These are phyloP conservation scores for Diaporthe humulicola DNA, from an alignment of 2,329 filamentous ascomycete genomes.

Conservation along the genomic window DNA sequence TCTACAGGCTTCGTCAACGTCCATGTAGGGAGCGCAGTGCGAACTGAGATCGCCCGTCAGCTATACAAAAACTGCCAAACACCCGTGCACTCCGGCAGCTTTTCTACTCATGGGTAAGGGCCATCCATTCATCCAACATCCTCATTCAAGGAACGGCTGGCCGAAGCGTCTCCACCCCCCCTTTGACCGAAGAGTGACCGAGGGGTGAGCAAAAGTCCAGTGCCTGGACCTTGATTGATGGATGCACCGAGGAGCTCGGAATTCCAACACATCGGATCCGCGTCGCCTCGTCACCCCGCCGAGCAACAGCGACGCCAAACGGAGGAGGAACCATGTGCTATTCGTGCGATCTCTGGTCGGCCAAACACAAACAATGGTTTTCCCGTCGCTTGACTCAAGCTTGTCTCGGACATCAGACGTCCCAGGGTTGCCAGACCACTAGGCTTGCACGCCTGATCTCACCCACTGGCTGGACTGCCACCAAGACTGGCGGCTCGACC, in stretches of 20 bases:
- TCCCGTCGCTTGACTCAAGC: constrained; percentile 34
- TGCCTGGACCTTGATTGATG: constrained; percentile 10
- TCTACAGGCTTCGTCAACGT: constrained; percentile 2
- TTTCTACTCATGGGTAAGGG: constrained; percentile 18
- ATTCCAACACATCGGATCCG: constrained; percentile 25
- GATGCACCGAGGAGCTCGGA: constrained; percentile 17
- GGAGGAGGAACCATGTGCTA: background rate
- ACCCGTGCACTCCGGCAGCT: constrained; percentile 1
- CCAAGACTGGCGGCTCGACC: background rate
- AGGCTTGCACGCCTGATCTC: constrained; percentile 9
- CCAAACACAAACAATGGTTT: constrained; percentile 23
- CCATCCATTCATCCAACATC: constrained; percentile 15
- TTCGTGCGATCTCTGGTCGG: constrained; percentile 28
- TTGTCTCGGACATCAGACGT: constrained; percentile 38
- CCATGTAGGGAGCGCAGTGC: constrained; percentile 5
- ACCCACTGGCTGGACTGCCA: background rate
- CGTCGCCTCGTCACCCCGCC: constrained; percentile 11
- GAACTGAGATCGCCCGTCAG: constrained; percentile 22
- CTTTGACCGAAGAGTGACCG: constrained; percentile 19
- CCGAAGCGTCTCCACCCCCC: constrained; percentile 7
- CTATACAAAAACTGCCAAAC: constrained; percentile 19
- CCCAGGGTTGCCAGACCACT: constrained; percentile 35
- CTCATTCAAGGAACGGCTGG: constrained; percentile 29
- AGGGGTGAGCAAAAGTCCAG: constrained; percentile 17
- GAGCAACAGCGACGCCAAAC: constrained; percentile 14